Evolutionary conservation across 169 alveolate species (phyloP), one percentile per base, ranked within the genome.

Genomic region (Cryptosporidium ryanae): DNA sequence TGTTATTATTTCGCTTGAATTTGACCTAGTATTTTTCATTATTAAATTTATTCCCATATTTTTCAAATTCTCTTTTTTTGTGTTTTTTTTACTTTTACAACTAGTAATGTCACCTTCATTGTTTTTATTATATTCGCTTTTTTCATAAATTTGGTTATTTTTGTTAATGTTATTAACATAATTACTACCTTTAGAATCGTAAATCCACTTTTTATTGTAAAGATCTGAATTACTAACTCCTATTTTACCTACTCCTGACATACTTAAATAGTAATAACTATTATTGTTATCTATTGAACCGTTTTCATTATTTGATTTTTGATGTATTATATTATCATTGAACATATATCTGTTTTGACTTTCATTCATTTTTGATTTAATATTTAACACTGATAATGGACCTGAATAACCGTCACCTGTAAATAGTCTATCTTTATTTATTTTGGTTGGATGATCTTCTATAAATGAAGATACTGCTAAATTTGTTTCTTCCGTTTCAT

Each of bases 371-470:
- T 52, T n/a, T n/a, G 12, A 5, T 3, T 54, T 76, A 23, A 57
- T 59, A 31, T 59, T 57, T 21, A 76, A 65, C 17, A 76, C 48
- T n/a, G 87, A 54, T 7, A 76, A 17, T 2, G 87, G 87, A 8
- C 87, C 87, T 13, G 87, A 76, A 38, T 25, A 76, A 1, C 87
- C 87, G 34, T 76, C 87, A 55, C 87, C 87, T 21, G 50, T 59
- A 61, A 76, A 76, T 43, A 76, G 59, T 76, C 38, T 12, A 25
- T 76, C 23, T 43, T 63, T 76, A n/a, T n/a, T n/a, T 55, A 76
- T 76, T 18, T 76, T 76, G 1, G 87, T 76, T 76, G 76, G 87
- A 76, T 76, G 87, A 13, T 76, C 32, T 23, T 76, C 64, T 44
- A 76, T 76, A 32, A 76, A 76, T 76, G 87, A 34, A 34, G 71